phyloP scores from a whole-genome alignment of 257 asterid species.

The Nicotiana paniculata region DNA sequence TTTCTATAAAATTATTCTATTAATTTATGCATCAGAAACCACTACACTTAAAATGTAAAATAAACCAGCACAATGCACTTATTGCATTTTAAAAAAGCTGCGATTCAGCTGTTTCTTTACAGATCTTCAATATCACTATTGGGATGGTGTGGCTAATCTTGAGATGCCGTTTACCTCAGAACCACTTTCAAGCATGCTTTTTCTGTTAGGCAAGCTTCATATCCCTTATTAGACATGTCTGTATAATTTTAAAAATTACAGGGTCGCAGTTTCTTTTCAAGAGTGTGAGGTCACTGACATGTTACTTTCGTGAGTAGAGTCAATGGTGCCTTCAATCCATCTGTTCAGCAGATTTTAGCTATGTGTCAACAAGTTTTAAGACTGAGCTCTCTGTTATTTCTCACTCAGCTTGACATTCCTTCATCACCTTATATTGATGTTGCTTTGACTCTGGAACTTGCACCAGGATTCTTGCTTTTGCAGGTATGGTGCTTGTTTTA shows the following conservation, averaged over 20 bases:
- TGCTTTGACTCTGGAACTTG: background rate
- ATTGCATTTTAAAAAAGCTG: background rate
- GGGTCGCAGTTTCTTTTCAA: background rate
- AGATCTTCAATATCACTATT: background rate
- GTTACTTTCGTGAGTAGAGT: background rate
- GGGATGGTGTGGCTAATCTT: background rate
- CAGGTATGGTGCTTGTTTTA: slow-evolving; percentile 77
- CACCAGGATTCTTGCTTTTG: slow-evolving; percentile 73
- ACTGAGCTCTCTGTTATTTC: background rate
- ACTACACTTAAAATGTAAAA: background rate
- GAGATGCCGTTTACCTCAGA: background rate
- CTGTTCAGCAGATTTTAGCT: background rate
- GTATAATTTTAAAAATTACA: background rate
- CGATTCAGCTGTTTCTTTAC: background rate
- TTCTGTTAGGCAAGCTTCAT: background rate
- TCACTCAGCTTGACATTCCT: background rate
- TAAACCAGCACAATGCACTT: background rate
- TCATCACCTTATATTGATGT: background rate
- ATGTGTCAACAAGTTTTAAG: background rate
- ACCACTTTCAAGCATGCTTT: background rate
- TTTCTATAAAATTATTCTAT: background rate
- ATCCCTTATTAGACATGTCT: background rate
- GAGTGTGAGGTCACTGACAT: background rate
- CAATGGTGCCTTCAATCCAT: background rate
- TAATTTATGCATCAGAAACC: background rate